Evolutionary conservation across 2,329 filamentous ascomycete species (phyloP), one percentile per base, ranked within the genome.

Genomic region (Neoscytalidium dimidiatum): DNA sequence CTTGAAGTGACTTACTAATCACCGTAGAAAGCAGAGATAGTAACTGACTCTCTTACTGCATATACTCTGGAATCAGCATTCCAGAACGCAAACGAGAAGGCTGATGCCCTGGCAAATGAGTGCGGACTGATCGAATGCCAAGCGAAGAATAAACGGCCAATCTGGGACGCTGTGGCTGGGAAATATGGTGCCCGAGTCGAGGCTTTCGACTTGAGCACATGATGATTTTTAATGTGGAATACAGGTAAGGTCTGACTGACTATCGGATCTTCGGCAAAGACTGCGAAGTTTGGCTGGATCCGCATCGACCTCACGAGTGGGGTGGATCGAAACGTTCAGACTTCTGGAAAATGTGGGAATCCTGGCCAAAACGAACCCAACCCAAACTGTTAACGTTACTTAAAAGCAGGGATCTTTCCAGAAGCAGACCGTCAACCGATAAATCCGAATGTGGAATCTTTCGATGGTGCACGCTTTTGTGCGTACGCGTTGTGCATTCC

Each of bases 1-100:
- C 72, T 72, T 14, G 68, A 70, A 6, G 69, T 60, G 6, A 28
- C n/a, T n/a, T n/a, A n/a, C n/a, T n/a, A n/a, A n/a, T n/a, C n/a
- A n/a, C n/a, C n/a, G n/a, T n/a, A n/a, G n/a, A n/a, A n/a, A n/a
- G n/a, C n/a, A n/a, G n/a, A n/a, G n/a, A n/a, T n/a, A n/a, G n/a
- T n/a, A n/a, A n/a, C n/a, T n/a, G n/a, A n/a, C n/a, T n/a, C n/a
- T n/a, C n/a, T n/a, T n/a, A n/a, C n/a, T n/a, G n/a, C n/a, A n/a
- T n/a, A n/a, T n/a, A n/a, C n/a, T n/a, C n/a, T n/a, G n/a, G n/a
- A n/a, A n/a, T n/a, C n/a, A n/a, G n/a, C n/a, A n/a, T n/a, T n/a
- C n/a, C n/a, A n/a, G n/a, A n/a, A n/a, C n/a, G n/a, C n/a, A n/a
- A n/a, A n/a, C n/a, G n/a, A n/a, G n/a, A n/a, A n/a, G n/a, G n/a